Evolutionary conservation across 208 protist species (phyloP), one percentile per base, ranked within the genome.

Genomic region (Trypanosoma boissoni): DNA sequence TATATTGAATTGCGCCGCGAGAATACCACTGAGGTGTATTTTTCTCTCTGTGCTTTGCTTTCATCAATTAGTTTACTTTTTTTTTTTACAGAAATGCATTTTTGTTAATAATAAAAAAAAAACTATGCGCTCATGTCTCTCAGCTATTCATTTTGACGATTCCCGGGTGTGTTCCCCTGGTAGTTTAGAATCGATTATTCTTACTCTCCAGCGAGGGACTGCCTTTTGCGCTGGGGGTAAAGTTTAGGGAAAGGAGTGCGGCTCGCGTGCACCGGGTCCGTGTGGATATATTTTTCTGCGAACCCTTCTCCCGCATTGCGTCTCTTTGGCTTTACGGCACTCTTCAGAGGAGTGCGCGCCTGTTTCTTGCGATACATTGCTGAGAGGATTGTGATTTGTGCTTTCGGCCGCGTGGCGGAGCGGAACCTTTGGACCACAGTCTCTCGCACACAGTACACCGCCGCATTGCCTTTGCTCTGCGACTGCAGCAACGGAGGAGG

Each of bases 301-400:
- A 68, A 39, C 45, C 56, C 31, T 39, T 78, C 10, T 49, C 64
- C 34, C 72, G 81, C 60, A 79, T 81, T 61, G 74, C 74, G 12
- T 76, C 63, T 43, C 65, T 86, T 27, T 37, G 58, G 5, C 44
- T 80, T 14, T 24, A 61, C 28, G 72, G 74, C 21, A 72, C 39
- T 41, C 58, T 73, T 32, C 51, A 64, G 16, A 70, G 63, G 12
- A 52, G 64, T 20, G n/a, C 28, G 9, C 36, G 64, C 23, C 42
- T 80, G 3, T 73, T 80, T 26, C 21, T 86, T 14, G 71, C 81
- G 42, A 77, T 80, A 64, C 74, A 81, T 69, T 81, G 74, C 65
- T 76, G 72, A 48, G 70, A 86, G 46, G 78, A 58, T 7, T 73
- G 78, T 18, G 73, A 77, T 53, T 48, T 86, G 7, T 41, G 43